A percentile compares a stretch with the other conserved stretches of the same genome.
These are phyloP conservation scores for Amanita thiersii DNA, from an alignment of 768 basidiomycete species.

Conservation along the genomic window DNA sequence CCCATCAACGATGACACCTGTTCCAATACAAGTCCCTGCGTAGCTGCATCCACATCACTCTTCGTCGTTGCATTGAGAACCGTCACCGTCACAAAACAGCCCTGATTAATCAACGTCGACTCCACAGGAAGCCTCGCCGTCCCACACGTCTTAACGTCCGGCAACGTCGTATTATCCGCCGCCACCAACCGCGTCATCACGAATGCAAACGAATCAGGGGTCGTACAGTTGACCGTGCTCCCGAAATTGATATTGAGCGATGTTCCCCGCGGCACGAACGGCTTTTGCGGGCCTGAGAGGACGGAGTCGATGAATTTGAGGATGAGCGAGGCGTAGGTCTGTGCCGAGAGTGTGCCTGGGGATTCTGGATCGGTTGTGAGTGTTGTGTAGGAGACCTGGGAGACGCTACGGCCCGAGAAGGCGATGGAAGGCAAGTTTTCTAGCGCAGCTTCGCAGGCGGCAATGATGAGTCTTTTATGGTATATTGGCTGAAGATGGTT, in stretches of 20 bases:
- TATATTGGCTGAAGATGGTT: neutral
- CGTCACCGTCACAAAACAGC: conserved; percentile 40
- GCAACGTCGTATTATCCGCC: conserved; percentile 18
- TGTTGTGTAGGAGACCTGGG: conserved; percentile 43
- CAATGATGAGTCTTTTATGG: conserved; percentile 24
- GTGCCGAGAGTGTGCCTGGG: conserved; percentile 26
- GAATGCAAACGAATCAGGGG: conserved; percentile 29
- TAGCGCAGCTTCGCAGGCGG: conserved; percentile 38
- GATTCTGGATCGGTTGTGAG: conserved; percentile 28
- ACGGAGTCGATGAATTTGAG: conserved; percentile 28
- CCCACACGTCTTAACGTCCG: conserved; percentile 41
- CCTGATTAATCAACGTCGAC: conserved; percentile 25
- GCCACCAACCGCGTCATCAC: conserved; percentile 33
- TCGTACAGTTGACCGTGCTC: conserved; percentile 27
- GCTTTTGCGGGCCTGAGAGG: conserved; percentile 19
- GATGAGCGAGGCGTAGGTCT: conserved; percentile 34
- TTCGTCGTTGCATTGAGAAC: conserved; percentile 36
- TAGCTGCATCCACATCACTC: conserved; percentile 30
- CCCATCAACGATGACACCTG: too few species aligned
- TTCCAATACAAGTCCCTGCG: conserved; percentile 30
- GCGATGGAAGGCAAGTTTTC: conserved; percentile 44
- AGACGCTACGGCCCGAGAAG: conserved; percentile 32
- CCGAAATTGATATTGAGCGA: conserved; percentile 47
- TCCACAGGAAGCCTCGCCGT: conserved; percentile 34
- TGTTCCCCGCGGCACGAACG: conserved; percentile 31